These are phyloP conservation scores for Tolypocladium guangdongense DNA, from an alignment of 2,329 filamentous ascomycete species.

Conservation along the genomic window DNA sequence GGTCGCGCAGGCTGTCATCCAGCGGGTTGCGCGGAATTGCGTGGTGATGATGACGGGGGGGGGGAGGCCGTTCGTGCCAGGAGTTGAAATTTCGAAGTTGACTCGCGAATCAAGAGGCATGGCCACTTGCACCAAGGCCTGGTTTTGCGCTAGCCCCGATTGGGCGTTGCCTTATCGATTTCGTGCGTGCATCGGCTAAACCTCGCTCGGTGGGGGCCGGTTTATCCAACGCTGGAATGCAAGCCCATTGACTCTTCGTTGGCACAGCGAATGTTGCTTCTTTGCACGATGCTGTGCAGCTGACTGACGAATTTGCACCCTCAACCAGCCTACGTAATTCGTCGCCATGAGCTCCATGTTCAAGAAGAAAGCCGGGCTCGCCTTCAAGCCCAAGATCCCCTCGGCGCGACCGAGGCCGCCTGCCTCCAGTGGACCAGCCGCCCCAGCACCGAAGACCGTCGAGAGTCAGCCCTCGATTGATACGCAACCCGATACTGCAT, in stretches of 20 bases:
- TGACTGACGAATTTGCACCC: background rate
- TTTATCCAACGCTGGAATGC: too few relatives aligned
- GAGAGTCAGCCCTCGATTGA: conserved; percentile 1
- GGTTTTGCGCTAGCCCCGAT: conserved; percentile 21
- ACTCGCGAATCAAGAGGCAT: conserved; percentile 28
- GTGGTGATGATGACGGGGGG: conserved; percentile 17
- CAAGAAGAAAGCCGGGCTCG: conserved; percentile 51
- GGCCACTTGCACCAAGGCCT: conserved; percentile 24
- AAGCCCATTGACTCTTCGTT: background rate
- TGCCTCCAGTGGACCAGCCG: conserved; percentile 25
- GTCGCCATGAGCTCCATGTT: conserved; percentile 50
- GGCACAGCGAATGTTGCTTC: background rate
- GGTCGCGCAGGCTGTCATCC: conserved; percentile 23
- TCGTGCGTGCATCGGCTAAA: conserved; percentile 23
- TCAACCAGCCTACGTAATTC: background rate
- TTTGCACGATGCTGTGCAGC: conserved; percentile 14
- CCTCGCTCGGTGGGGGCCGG: conserved; percentile 10
- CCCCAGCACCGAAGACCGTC: conserved; percentile 2
- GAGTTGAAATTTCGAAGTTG: conserved; percentile 35
- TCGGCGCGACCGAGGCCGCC: conserved; percentile 37
- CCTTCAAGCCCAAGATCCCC: conserved; percentile 62
- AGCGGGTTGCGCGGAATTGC: conserved; percentile 19
- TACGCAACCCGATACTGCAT: background rate
- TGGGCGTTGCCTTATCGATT: conserved; percentile 20
- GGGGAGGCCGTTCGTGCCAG: conserved; percentile 21